Evolutionary conservation across 2,329 filamentous ascomycete genomes (phyloP).

Genomic region (Trichophyton equinum): DNA sequence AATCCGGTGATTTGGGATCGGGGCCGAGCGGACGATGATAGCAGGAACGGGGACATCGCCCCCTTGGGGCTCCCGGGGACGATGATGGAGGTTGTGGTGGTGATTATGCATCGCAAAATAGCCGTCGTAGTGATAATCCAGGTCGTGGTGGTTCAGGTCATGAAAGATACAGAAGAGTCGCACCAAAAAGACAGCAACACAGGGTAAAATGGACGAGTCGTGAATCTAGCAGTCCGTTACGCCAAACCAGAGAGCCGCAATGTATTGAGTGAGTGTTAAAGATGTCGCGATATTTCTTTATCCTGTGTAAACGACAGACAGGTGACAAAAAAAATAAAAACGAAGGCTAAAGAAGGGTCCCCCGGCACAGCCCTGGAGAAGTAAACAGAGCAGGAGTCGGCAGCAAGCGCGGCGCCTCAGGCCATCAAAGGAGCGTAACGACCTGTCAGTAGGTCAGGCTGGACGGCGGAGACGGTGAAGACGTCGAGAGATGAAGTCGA

Average conservation of each 20-base stretch:
- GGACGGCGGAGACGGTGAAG: too few relatives aligned
- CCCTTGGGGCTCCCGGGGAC: background rate
- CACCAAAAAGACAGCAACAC: background rate
- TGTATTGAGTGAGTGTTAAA: background rate
- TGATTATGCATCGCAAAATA: background rate
- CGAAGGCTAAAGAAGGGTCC: background rate
- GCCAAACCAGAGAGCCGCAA: background rate
- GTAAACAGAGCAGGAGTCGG: background rate
- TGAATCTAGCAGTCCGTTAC: background rate
- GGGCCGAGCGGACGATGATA: background rate
- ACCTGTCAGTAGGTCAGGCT: background rate
- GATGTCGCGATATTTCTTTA: background rate
- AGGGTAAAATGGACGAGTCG: background rate
- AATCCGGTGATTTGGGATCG: background rate
- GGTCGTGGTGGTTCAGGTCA: background rate
- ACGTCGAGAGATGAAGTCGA: background rate
- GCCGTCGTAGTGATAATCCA: background rate
- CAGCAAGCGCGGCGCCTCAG: background rate
- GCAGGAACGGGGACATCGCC: background rate
- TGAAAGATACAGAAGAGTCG: background rate
- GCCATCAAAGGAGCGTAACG: background rate
- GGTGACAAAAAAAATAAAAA: background rate
- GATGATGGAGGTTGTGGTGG: background rate
- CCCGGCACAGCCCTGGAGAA: slow-evolving; percentile 3
- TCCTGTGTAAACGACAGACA: background rate